Evolutionary conservation across 371 early-diverging fungal genomes (phyloP), one percentile per base, ranked within the genome.

Genomic region (Mortierella sp.): DNA sequence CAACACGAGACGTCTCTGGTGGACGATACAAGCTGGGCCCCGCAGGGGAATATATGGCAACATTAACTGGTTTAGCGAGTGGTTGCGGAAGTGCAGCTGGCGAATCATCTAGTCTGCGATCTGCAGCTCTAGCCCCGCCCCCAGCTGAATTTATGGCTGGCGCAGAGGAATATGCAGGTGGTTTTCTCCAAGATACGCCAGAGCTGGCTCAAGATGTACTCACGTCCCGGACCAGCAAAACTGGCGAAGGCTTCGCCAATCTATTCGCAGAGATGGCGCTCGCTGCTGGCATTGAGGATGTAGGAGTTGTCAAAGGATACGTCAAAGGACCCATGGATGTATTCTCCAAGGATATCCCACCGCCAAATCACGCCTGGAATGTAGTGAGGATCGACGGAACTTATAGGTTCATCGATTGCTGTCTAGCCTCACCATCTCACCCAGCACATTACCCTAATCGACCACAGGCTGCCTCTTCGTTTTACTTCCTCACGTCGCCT

Each of bases 401-500:
- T 65, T 90, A 91, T 52, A 83, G 90, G 6, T 85, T 91, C 60
- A 84, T 91, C 32, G 91, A 91, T 71, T 90, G 90, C 45, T 90
- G 89, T 80, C 76, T 91, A 8, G 88, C 89, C 1, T 90, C 89
- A 13, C 82, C 82, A 4, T 64, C 58, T 28, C 67, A 74, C 19
- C 75, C 84, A 0, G 72, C 74, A 1, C 84, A 84, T 47, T 77
- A 77, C 50, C 79, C 75, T 22, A 84, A 68, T 36, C 61, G 74
- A 22, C 72, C 74, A 3, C 66, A 74, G 47, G 41, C 13, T 4
- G 84, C 77, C 10, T 67, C 66, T 0, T 72, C 82, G 41, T 84
- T 84, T 43, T 84, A 84, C 22, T 84, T 84, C 57, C 57, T 84
- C 16, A 75, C 82, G 0, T 70, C 72, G 13, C 84, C 84, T 3